Conservation (phyloP, 768 basidiomycete genomes). For the Pilatotrama ljubarskyi region DNA sequence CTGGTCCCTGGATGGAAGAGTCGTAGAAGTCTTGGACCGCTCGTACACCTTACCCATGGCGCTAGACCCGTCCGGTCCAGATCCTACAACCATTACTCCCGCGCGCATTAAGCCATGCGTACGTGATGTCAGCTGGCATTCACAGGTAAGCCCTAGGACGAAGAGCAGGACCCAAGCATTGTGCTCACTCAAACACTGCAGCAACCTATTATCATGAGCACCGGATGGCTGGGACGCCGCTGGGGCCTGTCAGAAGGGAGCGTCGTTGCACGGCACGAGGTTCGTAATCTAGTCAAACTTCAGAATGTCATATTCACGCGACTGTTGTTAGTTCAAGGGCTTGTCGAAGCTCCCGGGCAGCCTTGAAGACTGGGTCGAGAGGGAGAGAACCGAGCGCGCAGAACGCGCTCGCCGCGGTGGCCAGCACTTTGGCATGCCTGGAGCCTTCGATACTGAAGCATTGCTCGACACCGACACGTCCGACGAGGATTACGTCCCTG, state of each 20-base stretch:
- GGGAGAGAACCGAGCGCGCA: slow-evolving; percentile 37
- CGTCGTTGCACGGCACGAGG: slow-evolving; percentile 84
- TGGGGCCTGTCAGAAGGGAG: slow-evolving; percentile 53
- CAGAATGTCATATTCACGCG: not conserved
- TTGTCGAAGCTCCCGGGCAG: slow-evolving; percentile 65
- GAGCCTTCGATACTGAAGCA: slow-evolving; percentile 13
- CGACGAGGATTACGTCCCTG: slow-evolving; percentile 2
- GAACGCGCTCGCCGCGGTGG: slow-evolving; percentile 25
- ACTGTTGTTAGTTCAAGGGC: slow-evolving; percentile 75
- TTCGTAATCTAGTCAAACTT: not conserved
- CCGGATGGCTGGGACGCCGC: slow-evolving; percentile 73
- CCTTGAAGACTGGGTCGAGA: slow-evolving; percentile 78
- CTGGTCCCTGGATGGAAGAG: slow-evolving; percentile 89
- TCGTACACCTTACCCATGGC: slow-evolving; percentile 68
- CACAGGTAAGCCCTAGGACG: slow-evolving; percentile 48
- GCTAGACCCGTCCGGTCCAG: slow-evolving; percentile 69
- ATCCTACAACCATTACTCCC: slow-evolving; percentile 38
- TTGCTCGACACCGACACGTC: slow-evolving; percentile 6
- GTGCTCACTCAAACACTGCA: slow-evolving; percentile 29
- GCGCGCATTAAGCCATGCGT: slow-evolving; percentile 53
- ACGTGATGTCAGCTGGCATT: slow-evolving; percentile 95
- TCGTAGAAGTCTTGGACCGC: slow-evolving; percentile 85
- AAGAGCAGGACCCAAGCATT: not conserved
- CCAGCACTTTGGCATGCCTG: slow-evolving; percentile 21
- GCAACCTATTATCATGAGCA: slow-evolving; percentile 91